These are phyloP conservation scores for Cadophora malorum DNA, from an alignment of 2,329 filamentous ascomycete species.

Conservation along the genomic window DNA sequence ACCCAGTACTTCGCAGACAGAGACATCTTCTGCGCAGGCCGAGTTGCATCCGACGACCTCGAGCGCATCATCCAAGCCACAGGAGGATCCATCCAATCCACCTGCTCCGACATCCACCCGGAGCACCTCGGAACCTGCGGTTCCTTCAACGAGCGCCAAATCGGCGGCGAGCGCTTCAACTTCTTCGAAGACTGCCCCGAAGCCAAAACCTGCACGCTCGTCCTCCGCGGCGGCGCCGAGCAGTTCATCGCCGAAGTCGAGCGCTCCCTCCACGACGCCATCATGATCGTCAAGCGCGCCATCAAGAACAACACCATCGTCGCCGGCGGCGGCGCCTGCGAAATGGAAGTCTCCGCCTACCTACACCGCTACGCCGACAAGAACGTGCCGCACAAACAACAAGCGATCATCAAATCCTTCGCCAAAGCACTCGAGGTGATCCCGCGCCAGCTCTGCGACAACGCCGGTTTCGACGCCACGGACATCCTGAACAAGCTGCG, in stretches of 20 bases:
- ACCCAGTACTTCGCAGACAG: conserved; percentile 98
- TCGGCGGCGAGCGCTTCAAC: conserved; percentile 97
- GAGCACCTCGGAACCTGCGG: conserved; percentile 93
- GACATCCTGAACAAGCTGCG: conserved; percentile 96
- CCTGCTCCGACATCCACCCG: conserved; percentile 90
- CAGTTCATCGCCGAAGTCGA: conserved; percentile 99
- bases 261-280: conserved; percentile 95
- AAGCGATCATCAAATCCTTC: conserved; percentile 96
- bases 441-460: conserved; percentile 96
- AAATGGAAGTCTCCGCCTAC: conserved; percentile 97
- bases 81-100: conserved; percentile 90
- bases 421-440: conserved; percentile 97
- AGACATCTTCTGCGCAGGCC: conserved; percentile 97
- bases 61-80: conserved; percentile 96
- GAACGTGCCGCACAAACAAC: conserved; percentile 93
- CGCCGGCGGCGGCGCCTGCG: conserved; percentile 89
- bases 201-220: conserved; percentile 95
- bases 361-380: conserved; percentile 92
- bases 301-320: conserved; percentile 95
- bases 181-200: conserved; percentile 96
- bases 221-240: conserved; percentile 94
- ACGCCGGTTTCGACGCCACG: conserved; percentile 96
- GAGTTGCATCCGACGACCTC: conserved; percentile 89
- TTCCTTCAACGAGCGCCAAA: conserved; percentile 92
- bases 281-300: conserved; percentile 99